Base-by-base conservation (phyloP, 768 basidiomycete species). In the Rhodocollybia butyracea region DNA sequence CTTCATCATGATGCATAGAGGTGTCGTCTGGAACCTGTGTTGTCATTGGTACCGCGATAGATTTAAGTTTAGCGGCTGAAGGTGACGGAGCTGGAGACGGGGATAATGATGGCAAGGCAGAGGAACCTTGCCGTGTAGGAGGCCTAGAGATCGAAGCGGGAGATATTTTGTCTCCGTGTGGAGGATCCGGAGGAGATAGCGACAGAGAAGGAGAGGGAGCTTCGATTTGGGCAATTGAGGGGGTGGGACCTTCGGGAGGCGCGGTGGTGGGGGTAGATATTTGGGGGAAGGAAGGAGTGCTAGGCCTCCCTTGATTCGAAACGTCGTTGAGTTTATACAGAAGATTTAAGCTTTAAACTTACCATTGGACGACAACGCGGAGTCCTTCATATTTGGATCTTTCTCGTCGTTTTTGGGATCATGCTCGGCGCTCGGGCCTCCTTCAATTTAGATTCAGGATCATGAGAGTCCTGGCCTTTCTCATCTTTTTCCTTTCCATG, bases 81-180 rank as follows among this genome's bases (percentile, higher is more conserved):
- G 38, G 8, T 24, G 48, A 36, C 4, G 48, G 48, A 19, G 48
- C 34, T 34, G 12, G 32, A 40, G 51, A 53, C 15, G 51, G 42
- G 13, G 42, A 24, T 1, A 27, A 19, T 29, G 39, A 43, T 42
- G 42, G 51, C 10, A 40, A 53, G n/a, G 51, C 34, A 15, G 48
- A 38, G 26, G 48, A 38, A 21, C 32, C 19, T 36, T 22, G 31
- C n/a, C 32, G 34, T 38, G 24, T 12, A 13, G 48, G 32, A 22
- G 48, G 32, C 19, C 48, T 26, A 15, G 46, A 32, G 51, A 46
- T 13, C 30, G 50, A 29, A 58, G 46, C 56, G 47, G 62, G 64
- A 62, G 58, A 41, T 58, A 52, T 46, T 43, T 31, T 38, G 52
- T 56, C 39, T 40, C 54, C 27, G 59, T 27, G 51, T 61, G 56